phyloP scores from a whole-genome alignment of 2,329 filamentous ascomycete genomes.

The Cylindrodendrum hubeiense region DNA sequence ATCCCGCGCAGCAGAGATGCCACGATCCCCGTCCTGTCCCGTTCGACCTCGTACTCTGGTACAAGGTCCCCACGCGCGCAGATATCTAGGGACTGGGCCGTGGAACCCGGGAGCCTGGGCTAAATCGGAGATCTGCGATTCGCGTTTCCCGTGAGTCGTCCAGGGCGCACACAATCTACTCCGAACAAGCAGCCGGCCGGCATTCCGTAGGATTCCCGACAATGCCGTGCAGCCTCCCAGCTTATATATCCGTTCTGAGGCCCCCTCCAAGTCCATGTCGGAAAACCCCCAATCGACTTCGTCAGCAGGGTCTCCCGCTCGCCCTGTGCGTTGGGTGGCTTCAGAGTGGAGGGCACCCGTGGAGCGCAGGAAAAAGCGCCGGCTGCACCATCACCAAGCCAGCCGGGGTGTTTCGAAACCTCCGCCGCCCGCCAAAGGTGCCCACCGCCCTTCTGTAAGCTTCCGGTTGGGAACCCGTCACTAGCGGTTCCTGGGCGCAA shows the following conservation, averaged over 20 bases:
- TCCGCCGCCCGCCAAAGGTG: constrained; percentile 28
- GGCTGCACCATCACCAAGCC: constrained; percentile 22
- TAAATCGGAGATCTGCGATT: constrained; percentile 34
- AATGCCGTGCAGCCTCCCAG: not conserved
- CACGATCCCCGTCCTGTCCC: constrained; percentile 21
- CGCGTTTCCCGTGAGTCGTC: constrained; percentile 12
- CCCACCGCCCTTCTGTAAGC: constrained; percentile 17
- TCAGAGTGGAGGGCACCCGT: constrained; percentile 25
- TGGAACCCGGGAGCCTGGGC: constrained; percentile 28
- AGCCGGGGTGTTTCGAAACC: constrained; percentile 43
- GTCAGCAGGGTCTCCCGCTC: constrained; percentile 18
- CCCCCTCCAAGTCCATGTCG: constrained; percentile 14
- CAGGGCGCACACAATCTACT: not conserved
- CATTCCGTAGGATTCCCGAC: constrained; percentile 3
- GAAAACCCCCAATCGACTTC: constrained; percentile 12
- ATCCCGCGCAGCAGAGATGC: constrained; percentile 36
- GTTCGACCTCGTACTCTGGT: constrained; percentile 33
- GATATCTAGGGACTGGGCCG: constrained; percentile 27
- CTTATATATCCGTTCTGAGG: constrained; percentile 23
- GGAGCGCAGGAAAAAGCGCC: constrained; percentile 15
- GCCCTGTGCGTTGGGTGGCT: constrained; percentile 20
- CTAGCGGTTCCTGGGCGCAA: constrained; percentile 14
- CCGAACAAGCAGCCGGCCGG: constrained; percentile 10
- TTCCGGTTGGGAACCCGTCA: constrained; percentile 3
- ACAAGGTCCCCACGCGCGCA: constrained; percentile 37